These are phyloP conservation scores for Piper betle DNA, from an alignment of 164 flowering plant genomes.

Conservation along the genomic window DNA sequence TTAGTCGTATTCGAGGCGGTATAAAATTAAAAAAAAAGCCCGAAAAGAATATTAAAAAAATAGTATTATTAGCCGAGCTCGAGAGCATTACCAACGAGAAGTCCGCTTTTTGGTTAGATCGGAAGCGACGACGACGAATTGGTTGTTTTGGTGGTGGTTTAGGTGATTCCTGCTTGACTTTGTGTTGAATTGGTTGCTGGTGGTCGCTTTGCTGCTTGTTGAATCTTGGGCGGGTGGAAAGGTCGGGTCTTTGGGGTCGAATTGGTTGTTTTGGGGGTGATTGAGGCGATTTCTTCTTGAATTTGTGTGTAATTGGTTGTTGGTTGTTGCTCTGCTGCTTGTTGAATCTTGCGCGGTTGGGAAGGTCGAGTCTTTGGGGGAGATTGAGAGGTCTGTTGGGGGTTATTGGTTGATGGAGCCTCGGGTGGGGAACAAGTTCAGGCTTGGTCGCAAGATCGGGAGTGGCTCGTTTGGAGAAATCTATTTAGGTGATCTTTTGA, in stretches of 20 bases:
- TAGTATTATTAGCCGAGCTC: no score
- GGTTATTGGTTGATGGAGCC: slow-evolving; percentile 44
- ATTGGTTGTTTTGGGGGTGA: not conserved
- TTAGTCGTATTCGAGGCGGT: no score
- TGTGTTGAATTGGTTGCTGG: no score
- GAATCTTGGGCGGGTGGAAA: no score
- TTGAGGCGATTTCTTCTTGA: not conserved
- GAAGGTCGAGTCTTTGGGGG: not conserved
- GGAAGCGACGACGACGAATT: no score
- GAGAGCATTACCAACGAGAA: no score
- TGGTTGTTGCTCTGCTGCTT: not conserved
- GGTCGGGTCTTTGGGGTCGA: not conserved
- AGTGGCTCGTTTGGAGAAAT: slow-evolving; percentile 94
- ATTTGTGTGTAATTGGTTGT: no score
- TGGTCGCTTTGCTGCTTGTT: not conserved
- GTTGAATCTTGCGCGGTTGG: not conserved
- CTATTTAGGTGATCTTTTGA: slow-evolving; percentile 42
- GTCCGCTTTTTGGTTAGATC: no score
- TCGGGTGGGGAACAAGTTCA: slow-evolving; percentile 74
- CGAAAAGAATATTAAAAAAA: no score
- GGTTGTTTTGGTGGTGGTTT: not conserved
- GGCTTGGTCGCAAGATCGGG: slow-evolving; percentile 85
- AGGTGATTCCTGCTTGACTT: not conserved
- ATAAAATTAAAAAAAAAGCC: no score
- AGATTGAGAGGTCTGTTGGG: not conserved